Base-by-base conservation (phyloP, 2,329 filamentous ascomycete genomes). In the Trichoderma koningiopsis region DNA sequence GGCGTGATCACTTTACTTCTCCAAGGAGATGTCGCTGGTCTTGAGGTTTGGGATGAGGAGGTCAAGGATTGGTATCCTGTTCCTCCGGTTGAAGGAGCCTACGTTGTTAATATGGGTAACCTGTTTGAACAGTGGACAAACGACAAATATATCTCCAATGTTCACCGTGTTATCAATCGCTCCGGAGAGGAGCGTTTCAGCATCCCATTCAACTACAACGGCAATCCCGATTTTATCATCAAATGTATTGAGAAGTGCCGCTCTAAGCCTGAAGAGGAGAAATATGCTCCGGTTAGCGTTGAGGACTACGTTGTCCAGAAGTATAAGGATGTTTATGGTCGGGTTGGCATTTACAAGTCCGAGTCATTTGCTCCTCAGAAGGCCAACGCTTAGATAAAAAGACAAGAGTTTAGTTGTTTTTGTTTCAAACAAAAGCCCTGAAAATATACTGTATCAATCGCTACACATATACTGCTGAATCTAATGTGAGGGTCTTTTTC, bases 151-250 rank as follows among this genome's bases (percentile, higher is more conserved):
- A 29, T 60, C 2, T 67, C 62, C 31, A 68, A 60, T 22, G 43
- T 70, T n/a, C 68, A 70, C 63, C 62, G 68, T 13, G 68, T 70
- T 16, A 70, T 70, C 62, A 70, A 70, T 37, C 31, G 47, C 33
- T 35, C 33, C 11, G 33, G 33, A 13, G 33, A 35, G 13, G 33
- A 35, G 5, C 33, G 33, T 14, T 35, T 5, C 33, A 35, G 33
- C 33, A 35, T 35, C 13, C 11, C 33, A 35, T 35, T 35, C 33
- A 35, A 35, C 13, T 35, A 35, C 14, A 35, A 35, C 33, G 33
- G 33, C 33, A 35, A 35, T 35, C 33, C 33, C 11, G 33, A 35
- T 35, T 35, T 35, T 13, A 14, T 35, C 13, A 14, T 35, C 11
- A 67, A 62, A 35, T 70, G 69, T 31, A 22, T 70, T 49, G 58